Percentiles rank a stretch among this genome's conserved stretches.
These are phyloP conservation scores for Phytopythium helicoides DNA, from an alignment of 352 stramenopile genomes.

Conservation along the genomic window DNA sequence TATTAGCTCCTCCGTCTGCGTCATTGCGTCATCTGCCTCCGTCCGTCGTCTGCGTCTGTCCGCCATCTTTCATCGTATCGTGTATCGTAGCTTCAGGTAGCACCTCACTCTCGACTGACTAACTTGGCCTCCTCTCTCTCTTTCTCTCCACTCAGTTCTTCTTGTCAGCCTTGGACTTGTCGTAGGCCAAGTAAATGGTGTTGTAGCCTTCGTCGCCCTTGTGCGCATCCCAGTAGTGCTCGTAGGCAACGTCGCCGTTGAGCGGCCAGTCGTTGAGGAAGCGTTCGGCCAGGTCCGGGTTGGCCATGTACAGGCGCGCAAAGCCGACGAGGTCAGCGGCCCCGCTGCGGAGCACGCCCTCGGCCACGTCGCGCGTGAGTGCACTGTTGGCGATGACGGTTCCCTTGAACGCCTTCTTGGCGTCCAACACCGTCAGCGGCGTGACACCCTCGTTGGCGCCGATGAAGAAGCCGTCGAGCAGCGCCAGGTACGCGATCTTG, in stretches of 20 bases:
- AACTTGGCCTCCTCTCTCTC: too few species aligned
- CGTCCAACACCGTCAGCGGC: conserved; percentile 24
- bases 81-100: too few species aligned
- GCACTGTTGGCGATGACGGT: conserved; percentile 29
- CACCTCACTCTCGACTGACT: too few species aligned
- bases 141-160: too few species aligned
- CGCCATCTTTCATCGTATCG: too few species aligned
- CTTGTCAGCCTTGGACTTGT: too few species aligned
- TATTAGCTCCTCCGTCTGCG: too few species aligned
- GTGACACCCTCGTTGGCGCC: conserved; percentile 24
- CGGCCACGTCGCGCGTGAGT: conserved; percentile 29
- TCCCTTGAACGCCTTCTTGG: conserved; percentile 29
- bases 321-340: conserved; percentile 28
- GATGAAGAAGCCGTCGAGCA: conserved; percentile 31
- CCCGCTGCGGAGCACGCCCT: conserved; percentile 27
- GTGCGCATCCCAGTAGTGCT: conserved; percentile 21
- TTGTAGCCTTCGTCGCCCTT: conserved; percentile 24
- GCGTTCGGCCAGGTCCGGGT: conserved; percentile 41
- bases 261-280: conserved; percentile 18
- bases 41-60: too few species aligned
- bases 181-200: background rate
- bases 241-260: conserved; percentile 5
- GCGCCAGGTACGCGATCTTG: conserved; percentile 34
- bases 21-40: too few species aligned
- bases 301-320: conserved; percentile 34